Base-by-base conservation (phyloP, 1,139 yeast species). In the Chernovozyma sophiae-reginae region DNA sequence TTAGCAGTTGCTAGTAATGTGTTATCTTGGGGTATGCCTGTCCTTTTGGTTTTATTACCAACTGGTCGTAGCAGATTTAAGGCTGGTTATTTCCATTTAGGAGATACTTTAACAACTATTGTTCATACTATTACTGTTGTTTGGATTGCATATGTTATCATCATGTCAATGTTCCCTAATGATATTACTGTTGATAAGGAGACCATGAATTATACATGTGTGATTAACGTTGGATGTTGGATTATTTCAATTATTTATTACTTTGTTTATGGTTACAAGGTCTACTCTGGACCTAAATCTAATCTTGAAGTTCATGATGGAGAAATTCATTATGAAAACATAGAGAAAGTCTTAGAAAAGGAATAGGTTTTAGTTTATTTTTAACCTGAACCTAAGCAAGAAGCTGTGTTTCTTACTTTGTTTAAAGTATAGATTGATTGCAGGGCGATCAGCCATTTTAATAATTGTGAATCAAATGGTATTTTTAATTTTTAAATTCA, bases 41-140 rank as follows among this genome's bases (percentile, higher is more conserved):
- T 67, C 4, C 48, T 72, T 4, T 54, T 72, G 40, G 63, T 60
- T 1, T 53, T 66, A 33, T 54, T 71, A 25, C 75, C 77, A 2
- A 52, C 59, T 18, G 77, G 77, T 12, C 55, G 56, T 33, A 44
- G 47, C 17, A 60, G 65, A 34, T 81, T 81, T 52, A 64, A 58
- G 15, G 86, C 86, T 0, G 90, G 90, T 8, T 72, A 77, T 6
- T 81, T 81, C 51, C 74, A 76, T 53, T 60, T 80, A 44, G 89
- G 89, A 23, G 56, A 60, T 6, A 41, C 56, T 13, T 48, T 66
- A 36, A 75, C 82, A 2, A 68, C 66, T 10, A 34, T 49, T 8
- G 47, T 65, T 14, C 60, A 62, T 40, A 16, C 41, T 13, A 42
- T 50, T 10, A 47, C 67, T 1, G 48, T 52, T 12, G 29, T 46